Evolutionary conservation across 2,329 filamentous ascomycete species (phyloP).

Genomic region (Trichoderma aggressivum): DNA sequence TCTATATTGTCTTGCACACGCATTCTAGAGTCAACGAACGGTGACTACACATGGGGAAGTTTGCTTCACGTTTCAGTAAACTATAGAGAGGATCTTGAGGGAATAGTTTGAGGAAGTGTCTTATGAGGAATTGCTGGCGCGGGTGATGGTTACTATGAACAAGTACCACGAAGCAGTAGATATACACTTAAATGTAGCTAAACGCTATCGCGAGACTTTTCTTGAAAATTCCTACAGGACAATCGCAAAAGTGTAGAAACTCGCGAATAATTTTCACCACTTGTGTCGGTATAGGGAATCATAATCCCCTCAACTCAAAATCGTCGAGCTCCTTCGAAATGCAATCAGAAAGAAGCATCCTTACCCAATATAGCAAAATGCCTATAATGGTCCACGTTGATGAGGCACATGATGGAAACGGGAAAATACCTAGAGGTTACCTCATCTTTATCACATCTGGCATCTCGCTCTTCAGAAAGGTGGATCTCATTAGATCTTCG

Average conservation of each 20-base stretch:
- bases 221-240: too few relatives aligned
- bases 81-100: not conserved
- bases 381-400: not conserved
- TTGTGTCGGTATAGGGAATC: not conserved
- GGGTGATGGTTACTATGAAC: not conserved
- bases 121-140: not conserved
- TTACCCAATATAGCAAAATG: not conserved
- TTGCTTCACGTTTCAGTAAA: not conserved
- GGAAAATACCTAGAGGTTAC: not conserved
- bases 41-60: not conserved
- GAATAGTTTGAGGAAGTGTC: not conserved
- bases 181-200: not conserved
- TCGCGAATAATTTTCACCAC: not conserved
- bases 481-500: not conserved
- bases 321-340: not conserved
- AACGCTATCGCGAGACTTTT: not conserved
- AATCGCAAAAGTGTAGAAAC: not conserved
- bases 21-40: not conserved
- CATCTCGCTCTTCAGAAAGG: not conserved
- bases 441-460: not conserved
- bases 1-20: not conserved
- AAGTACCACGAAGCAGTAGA: not conserved
- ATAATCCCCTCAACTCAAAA: not conserved
- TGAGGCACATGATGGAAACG: not conserved
- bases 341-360: not conserved